A percentile compares a stretch with the other conserved stretches of the same genome.
Conservation (phyloP, 768 basidiomycete genomes). For the Calocera cornea region DNA sequence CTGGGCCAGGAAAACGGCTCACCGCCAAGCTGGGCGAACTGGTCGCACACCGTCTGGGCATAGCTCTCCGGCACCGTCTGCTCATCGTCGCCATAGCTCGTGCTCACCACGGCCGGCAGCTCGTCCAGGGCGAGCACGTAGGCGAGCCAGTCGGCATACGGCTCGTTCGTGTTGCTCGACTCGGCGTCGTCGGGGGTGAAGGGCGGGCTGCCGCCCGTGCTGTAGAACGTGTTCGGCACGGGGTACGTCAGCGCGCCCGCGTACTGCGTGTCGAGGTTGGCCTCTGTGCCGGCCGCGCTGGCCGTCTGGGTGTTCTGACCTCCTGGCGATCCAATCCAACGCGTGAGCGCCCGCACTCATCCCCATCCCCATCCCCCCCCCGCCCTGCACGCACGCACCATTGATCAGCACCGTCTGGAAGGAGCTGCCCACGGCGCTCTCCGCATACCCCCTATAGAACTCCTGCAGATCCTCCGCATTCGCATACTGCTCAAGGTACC, state of each 20-base stretch:
- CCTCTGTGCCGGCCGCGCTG: constrained; percentile 25
- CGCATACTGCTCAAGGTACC: constrained; percentile 36
- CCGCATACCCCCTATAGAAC: constrained; percentile 32
- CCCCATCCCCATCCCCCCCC: neutral
- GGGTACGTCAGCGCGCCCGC: constrained; percentile 43
- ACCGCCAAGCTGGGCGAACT: constrained; percentile 1
- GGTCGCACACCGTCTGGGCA: neutral
- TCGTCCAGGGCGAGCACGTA: constrained; percentile 4
- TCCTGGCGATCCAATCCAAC: constrained; percentile 15
- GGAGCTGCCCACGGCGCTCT: constrained; percentile 37
- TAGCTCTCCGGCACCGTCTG: neutral
- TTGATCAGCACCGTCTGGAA: neutral
- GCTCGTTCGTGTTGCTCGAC: neutral
- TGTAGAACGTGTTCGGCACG: constrained; percentile 35
- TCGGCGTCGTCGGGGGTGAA: neutral
- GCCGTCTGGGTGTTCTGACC: constrained; percentile 24
- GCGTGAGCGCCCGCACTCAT: neutral
- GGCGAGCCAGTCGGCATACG: constrained; percentile 4
- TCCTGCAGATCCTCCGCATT: constrained; percentile 32
- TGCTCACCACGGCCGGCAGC: neutral
- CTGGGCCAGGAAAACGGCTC: neutral
- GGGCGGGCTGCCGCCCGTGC: constrained; percentile 20
- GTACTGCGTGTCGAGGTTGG: constrained; percentile 28
- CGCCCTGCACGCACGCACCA: neutral
- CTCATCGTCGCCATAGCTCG: neutral